These are phyloP conservation scores for Magnaporthiopsis incrustans DNA, from an alignment of 2,329 filamentous ascomycete genomes.

Conservation along the genomic window DNA sequence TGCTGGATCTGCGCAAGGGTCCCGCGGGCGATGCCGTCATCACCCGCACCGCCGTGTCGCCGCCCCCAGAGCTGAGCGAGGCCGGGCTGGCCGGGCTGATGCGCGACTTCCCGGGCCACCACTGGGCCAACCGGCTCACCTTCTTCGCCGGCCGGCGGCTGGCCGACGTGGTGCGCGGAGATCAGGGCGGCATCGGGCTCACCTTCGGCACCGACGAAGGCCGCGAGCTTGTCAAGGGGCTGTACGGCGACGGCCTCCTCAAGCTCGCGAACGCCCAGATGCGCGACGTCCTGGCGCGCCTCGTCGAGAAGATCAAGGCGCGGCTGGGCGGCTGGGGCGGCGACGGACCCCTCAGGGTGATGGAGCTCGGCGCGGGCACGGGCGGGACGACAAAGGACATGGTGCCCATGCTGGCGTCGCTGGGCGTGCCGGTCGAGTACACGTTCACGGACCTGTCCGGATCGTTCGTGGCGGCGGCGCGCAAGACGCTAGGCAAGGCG, in stretches of 20 bases:
- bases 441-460: slow-evolving; percentile 31
- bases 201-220: slow-evolving; percentile 11
- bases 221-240: slow-evolving; percentile 20
- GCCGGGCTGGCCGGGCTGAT: slow-evolving; percentile 21
- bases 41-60: slow-evolving; percentile 20
- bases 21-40: slow-evolving; percentile 13
- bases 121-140: slow-evolving; percentile 15
- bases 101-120: slow-evolving; percentile 18
- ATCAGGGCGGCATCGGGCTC: slow-evolving; percentile 11
- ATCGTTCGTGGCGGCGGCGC: slow-evolving; percentile 22
- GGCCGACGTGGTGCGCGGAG: slow-evolving; percentile 12
- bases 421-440: slow-evolving; percentile 24
- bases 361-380: slow-evolving; percentile 25
- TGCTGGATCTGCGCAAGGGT: slow-evolving; percentile 18
- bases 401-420: slow-evolving; percentile 18
- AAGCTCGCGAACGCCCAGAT: slow-evolving; percentile 1
- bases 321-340: not conserved
- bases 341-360: slow-evolving; percentile 18
- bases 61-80: slow-evolving; percentile 16
- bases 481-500: slow-evolving; percentile 12
- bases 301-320: not conserved
- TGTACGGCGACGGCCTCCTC: slow-evolving; percentile 19
- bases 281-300: not conserved
- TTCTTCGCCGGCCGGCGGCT: slow-evolving; percentile 11
- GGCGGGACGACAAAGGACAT: slow-evolving; percentile 26